phyloP scores from a whole-genome alignment of 75 land plant genomes.

The Adiantum capillusveneris region DNA sequence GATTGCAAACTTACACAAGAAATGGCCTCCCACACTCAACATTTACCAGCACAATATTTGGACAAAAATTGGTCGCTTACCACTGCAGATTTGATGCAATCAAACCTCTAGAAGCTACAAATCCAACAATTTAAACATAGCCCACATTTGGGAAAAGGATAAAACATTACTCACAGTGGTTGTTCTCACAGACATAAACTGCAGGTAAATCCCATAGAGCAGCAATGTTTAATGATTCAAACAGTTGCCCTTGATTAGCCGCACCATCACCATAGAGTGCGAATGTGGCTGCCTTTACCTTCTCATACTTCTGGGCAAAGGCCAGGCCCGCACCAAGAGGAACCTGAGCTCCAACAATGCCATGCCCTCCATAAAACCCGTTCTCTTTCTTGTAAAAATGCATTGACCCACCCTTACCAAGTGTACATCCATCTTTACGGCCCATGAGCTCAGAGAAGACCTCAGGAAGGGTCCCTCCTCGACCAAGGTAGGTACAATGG shows the following conservation, averaged over 20 bases:
- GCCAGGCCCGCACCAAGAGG: constrained; percentile 81
- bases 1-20: no score
- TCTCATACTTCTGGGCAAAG: constrained; percentile 81
- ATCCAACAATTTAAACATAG: not conserved
- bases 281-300: constrained; percentile 59
- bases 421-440: constrained; percentile 65
- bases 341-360: constrained; percentile 89
- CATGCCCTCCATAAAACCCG: constrained; percentile 83
- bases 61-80: no score
- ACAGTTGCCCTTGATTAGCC: constrained; percentile 92
- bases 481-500: constrained; percentile 67
- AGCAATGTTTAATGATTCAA: constrained; percentile 85
- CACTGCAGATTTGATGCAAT: no score
- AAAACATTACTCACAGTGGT: constrained; percentile 62
- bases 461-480: constrained; percentile 73
- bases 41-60: no score
- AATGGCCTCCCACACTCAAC: no score
- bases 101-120: no score
- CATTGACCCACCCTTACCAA: constrained; percentile 93
- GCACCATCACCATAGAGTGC: constrained; percentile 89
- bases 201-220: constrained; percentile 91
- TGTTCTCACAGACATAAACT: constrained; percentile 88
- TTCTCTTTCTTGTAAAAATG: constrained; percentile 85
- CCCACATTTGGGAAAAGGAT: not conserved
- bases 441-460: constrained; percentile 92